Percentiles rank a stretch among this genome's conserved stretches.
These are phyloP conservation scores for Ricinus communis DNA, from an alignment of 345 rosid species.

Conservation along the genomic window DNA sequence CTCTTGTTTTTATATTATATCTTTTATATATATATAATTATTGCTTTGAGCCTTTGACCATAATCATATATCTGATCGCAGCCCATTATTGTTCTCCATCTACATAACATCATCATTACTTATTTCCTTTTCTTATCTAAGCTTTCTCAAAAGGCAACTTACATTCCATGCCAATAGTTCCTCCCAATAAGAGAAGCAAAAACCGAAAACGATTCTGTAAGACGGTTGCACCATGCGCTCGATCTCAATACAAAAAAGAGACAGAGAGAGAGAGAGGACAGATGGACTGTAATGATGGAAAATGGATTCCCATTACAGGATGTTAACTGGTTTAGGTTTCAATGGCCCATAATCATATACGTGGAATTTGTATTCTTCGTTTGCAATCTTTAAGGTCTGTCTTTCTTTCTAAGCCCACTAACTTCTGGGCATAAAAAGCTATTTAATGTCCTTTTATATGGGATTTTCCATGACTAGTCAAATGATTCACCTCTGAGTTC, in stretches of 20 bases:
- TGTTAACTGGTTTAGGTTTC: too few species aligned
- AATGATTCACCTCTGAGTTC: background rate
- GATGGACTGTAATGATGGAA: too few species aligned
- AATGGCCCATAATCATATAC: too few species aligned
- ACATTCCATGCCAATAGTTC: slow-evolving; percentile 8
- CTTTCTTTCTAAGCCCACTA: slow-evolving; percentile 4
- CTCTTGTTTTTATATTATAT: background rate
- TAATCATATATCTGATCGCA: slow-evolving; percentile 22
- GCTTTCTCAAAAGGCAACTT: slow-evolving; percentile 16
- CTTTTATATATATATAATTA: background rate
- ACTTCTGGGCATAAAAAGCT: slow-evolving; percentile 13
- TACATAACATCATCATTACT: slow-evolving; percentile 40
- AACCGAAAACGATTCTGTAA: background rate
- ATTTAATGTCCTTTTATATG: slow-evolving; percentile 11
- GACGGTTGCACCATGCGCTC: background rate
- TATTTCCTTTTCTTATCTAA: slow-evolving; percentile 4
- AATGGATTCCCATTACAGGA: too few species aligned
- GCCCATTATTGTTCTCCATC: slow-evolving; percentile 26
- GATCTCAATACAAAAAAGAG: too few species aligned
- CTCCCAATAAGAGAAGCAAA: background rate
- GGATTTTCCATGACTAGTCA: slow-evolving; percentile 9
- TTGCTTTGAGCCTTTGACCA: slow-evolving; percentile 53
- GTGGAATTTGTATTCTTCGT: too few species aligned
- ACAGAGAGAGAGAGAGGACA: too few species aligned
- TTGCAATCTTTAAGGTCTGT: too few species aligned